These are phyloP conservation scores for Ehretia macrophylla DNA, from an alignment of 257 asterid species.

Conservation along the genomic window DNA sequence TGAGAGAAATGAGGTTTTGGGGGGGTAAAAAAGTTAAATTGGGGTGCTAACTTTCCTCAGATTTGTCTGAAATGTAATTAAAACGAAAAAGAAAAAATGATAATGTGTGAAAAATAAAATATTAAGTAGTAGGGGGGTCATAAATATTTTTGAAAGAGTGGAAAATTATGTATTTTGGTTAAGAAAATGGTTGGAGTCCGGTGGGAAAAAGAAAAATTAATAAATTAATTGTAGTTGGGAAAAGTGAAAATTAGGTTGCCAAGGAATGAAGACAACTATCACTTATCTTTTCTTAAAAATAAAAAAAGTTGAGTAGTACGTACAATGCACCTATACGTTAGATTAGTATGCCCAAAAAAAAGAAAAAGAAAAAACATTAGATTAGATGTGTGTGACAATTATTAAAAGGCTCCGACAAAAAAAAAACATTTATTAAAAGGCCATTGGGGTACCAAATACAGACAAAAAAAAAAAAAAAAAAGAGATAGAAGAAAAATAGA, in stretches of 20 bases:
- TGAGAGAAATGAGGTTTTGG: constrained; percentile 33
- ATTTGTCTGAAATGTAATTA: constrained; percentile 46
- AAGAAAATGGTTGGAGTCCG: constrained; percentile 82
- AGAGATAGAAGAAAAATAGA: constrained; percentile 18
- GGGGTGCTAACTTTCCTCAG: constrained; percentile 48
- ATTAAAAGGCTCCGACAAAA: constrained; percentile 30
- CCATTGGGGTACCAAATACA: constrained; percentile 28
- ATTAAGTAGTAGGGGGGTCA: constrained; percentile 34
- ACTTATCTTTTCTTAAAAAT: constrained; percentile 30
- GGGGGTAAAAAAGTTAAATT: constrained; percentile 34
- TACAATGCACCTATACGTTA: constrained; percentile 22
- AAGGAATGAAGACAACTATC: constrained; percentile 73
- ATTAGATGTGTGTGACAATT: constrained; percentile 22
- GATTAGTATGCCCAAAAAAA: too few relatives aligned
- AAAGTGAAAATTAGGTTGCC: constrained; percentile 96
- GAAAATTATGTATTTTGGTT: constrained; percentile 82
- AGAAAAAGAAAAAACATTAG: too few relatives aligned
- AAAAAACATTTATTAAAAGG: constrained; percentile 18
- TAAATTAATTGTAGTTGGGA: constrained; percentile 64
- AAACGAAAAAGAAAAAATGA: constrained; percentile 16
- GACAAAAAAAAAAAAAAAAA: constrained; percentile 48
- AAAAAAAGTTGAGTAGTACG: constrained; percentile 23
- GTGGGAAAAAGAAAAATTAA: constrained; percentile 27
- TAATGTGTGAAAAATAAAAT: constrained; percentile 21
- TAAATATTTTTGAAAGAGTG: constrained; percentile 35